A percentile compares a stretch with the other conserved stretches of the same genome.
These are phyloP conservation scores for Pezicula neosporulosa DNA, from an alignment of 2,329 filamentous ascomycete genomes.

Conservation along the genomic window DNA sequence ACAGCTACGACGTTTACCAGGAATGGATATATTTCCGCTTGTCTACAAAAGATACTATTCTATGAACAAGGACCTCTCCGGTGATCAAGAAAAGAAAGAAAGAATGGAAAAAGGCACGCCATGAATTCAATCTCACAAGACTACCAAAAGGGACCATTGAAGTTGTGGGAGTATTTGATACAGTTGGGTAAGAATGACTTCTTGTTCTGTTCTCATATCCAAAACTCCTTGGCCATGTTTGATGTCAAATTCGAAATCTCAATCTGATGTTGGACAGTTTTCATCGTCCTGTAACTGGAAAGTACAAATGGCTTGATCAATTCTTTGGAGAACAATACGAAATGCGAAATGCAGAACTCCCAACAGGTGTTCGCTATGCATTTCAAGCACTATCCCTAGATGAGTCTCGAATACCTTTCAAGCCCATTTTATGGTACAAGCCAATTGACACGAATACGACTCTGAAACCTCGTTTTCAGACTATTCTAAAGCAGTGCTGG, in stretches of 20 bases:
- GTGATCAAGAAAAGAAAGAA: not conserved
- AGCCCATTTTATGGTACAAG: slow-evolving; percentile 30
- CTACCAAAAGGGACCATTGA: not conserved
- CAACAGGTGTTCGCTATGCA: slow-evolving; percentile 34
- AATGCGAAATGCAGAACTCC: not conserved
- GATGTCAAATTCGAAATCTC: too few species aligned
- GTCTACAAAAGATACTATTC: not conserved
- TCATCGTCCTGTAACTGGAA: not conserved
- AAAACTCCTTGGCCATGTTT: too few species aligned
- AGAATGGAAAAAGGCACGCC: not conserved
- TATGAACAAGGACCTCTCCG: not conserved
- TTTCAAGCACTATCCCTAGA: slow-evolving; percentile 44
- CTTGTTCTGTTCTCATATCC: too few species aligned
- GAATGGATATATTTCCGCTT: not conserved
- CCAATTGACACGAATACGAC: not conserved
- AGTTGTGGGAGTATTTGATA: not conserved
- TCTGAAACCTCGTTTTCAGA: not conserved
- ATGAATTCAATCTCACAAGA: not conserved
- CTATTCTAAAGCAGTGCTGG: slow-evolving; percentile 1
- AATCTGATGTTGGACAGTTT: not conserved
- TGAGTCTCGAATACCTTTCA: slow-evolving; percentile 34
- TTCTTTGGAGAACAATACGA: not conserved
- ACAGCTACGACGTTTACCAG: not conserved
- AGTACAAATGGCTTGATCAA: not conserved
- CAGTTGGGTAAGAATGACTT: not conserved